These are phyloP conservation scores for Testicularia cyperi DNA, from an alignment of 1,284 basidiomycete genomes.

Conservation along the genomic window DNA sequence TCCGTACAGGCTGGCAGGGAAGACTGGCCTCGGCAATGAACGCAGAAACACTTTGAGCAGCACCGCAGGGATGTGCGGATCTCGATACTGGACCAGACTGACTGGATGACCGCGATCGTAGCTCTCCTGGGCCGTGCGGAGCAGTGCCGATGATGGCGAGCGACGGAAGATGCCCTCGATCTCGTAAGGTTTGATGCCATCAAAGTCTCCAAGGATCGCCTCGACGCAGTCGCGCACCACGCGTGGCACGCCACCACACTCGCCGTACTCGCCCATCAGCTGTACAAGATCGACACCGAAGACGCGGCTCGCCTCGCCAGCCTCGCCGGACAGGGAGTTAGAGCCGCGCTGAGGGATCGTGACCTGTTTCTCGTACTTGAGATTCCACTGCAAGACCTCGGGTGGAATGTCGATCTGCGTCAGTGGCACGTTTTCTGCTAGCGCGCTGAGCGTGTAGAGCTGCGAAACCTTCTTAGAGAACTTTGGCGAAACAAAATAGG, in stretches of 20 bases:
- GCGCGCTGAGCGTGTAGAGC: constrained; percentile 71
- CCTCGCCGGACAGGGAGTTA: constrained; percentile 55
- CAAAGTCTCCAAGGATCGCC: constrained; percentile 63
- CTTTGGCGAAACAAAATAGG: constrained; percentile 83
- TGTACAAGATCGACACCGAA: constrained; percentile 78
- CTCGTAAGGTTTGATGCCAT: constrained; percentile 65
- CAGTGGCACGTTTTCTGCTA: constrained; percentile 73
- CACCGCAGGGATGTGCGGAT: constrained; percentile 78
- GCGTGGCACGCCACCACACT: constrained; percentile 74
- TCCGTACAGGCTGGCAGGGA: constrained; percentile 71
- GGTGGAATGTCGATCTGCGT: constrained; percentile 82
- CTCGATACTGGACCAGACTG: constrained; percentile 71
- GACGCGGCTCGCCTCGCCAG: constrained; percentile 72
- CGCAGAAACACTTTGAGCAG: constrained; percentile 80
- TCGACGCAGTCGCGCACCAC: constrained; percentile 76
- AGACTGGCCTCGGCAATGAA: constrained; percentile 74
- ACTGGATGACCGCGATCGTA: constrained; percentile 82
- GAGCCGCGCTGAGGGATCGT: constrained; percentile 1
- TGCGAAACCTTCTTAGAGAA: constrained; percentile 80
- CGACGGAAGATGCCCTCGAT: constrained; percentile 79
- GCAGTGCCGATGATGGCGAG: constrained; percentile 71
- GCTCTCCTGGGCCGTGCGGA: constrained; percentile 74
- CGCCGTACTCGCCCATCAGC: constrained; percentile 74
- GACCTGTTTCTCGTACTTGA: constrained; percentile 17
- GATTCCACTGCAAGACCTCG: constrained; percentile 69